Percentiles rank a stretch among this genome's conserved stretches.
These are phyloP conservation scores for Phytophthora constricta DNA, from an alignment of 352 stramenopile genomes.

Conservation along the genomic window DNA sequence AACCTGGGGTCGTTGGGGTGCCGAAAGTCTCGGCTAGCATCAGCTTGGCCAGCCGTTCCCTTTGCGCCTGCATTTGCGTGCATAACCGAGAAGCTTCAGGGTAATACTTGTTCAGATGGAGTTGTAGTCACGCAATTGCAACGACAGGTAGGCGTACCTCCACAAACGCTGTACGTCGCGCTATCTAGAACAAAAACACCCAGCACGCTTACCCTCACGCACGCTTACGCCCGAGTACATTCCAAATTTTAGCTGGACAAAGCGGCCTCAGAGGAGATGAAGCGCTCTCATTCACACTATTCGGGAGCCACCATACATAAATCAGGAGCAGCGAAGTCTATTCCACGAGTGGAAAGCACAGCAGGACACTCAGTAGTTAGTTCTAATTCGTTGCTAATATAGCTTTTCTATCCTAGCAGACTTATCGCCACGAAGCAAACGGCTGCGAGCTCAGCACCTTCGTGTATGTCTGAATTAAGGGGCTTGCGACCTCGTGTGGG, in stretches of 20 bases:
- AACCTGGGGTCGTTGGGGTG: background rate
- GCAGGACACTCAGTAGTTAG: background rate
- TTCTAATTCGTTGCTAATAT: too few species aligned
- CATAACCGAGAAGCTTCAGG: background rate
- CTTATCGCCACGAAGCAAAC: too few species aligned
- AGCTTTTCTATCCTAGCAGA: too few species aligned
- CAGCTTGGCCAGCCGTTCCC: background rate
- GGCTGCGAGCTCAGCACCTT: too few species aligned
- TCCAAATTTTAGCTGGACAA: background rate
- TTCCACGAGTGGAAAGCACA: background rate
- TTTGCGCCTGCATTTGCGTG: background rate
- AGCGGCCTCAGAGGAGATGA: background rate
- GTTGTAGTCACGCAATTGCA: background rate
- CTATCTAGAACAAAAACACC: background rate
- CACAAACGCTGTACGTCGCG: background rate
- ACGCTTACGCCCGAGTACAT: background rate
- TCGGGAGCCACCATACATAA: background rate
- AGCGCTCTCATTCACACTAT: background rate
- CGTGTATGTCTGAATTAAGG: too few species aligned
- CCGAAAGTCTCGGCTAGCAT: background rate
- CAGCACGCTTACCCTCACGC: background rate
- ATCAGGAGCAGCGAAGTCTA: background rate
- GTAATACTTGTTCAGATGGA: background rate
- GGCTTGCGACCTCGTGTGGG: too few species aligned
- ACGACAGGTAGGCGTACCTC: background rate